Evolutionary conservation across 2,329 filamentous ascomycete genomes (phyloP), one percentile per base, ranked within the genome.

Genomic region (Capronia epimyces): DNA sequence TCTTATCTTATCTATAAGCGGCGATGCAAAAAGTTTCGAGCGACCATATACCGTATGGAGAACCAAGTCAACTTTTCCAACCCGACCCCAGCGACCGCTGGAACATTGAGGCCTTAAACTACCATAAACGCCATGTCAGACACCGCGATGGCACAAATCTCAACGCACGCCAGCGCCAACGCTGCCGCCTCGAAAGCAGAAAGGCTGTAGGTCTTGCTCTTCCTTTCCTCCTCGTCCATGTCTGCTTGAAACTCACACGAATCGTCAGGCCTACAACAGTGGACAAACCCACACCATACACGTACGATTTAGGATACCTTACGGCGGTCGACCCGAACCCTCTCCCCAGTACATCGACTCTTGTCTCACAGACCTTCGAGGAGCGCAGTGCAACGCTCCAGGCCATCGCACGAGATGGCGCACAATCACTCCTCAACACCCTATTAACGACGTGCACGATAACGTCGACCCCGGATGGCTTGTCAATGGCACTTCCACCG

Each of bases 391-490:
- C 76, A 22, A 79, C 80, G 51, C 83, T 97, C 54, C 77, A 84
- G 56, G 73, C 79, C 34, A 81, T 83, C 18, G 89, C 93, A 49
- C 87, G 90, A 64, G 89, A 95, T 70, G 89, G 88, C 69, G 88
- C 90, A 10, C 93, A 98, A 73, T 83, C 82, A 24, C 82, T 98
- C 52, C 82, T 98, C 69, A 95, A 95, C 77, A 90, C 97, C 71
- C 84, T 98, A 54, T 83, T 98, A 32, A 89, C 84, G 13, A 91
- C 89, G 40, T 93, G 89, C 73, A 80, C 87, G 21, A 84, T 96
- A 62, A 80, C 77, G 53, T 84, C 85, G 1, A 77, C 80, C 29
- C 79, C 69, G 8, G 74, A 78, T 49, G 80, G 89, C 61, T 87
- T 97, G 1, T 81, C 91, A 43, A 81, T 97, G 47, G 76, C 80